phyloP scores from a whole-genome alignment of 2,329 filamentous ascomycete genomes.

The Cyphellophora europaea region DNA sequence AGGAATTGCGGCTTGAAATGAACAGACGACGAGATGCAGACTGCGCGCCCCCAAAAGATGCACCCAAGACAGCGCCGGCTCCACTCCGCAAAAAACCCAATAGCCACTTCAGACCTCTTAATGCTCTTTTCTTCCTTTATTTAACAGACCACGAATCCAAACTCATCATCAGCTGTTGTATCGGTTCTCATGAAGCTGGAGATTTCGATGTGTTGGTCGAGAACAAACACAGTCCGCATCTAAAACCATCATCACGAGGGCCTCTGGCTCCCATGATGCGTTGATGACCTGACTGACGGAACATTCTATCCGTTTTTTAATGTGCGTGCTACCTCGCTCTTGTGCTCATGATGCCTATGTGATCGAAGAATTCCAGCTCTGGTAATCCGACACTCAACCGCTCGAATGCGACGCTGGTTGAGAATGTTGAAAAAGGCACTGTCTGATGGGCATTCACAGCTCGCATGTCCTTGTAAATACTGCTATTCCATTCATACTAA shows the following conservation, averaged over 20 bases:
- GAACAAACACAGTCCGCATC: constrained; percentile 54
- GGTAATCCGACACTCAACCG: constrained; percentile 47
- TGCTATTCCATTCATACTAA: too few relatives aligned
- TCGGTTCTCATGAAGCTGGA: constrained; percentile 48
- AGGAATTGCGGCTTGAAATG: too few relatives aligned
- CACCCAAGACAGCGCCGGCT: too few relatives aligned
- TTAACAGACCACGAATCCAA: constrained; percentile 63
- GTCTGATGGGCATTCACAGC: constrained; percentile 26
- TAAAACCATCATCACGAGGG: constrained; percentile 80
- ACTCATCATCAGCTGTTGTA: constrained; percentile 57
- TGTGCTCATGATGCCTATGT: constrained; percentile 11
- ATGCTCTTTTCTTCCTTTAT: constrained; percentile 29
- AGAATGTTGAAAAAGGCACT: constrained; percentile 41
- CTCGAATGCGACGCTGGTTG: constrained; percentile 35
- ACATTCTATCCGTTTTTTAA: constrained; percentile 33
- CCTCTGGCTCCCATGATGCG: constrained; percentile 51
- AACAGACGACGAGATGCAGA: too few relatives aligned
- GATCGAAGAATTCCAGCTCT: constrained; percentile 31
- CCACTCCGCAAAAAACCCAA: too few relatives aligned
- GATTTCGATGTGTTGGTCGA: constrained; percentile 65
- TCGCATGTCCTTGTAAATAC: too few relatives aligned
- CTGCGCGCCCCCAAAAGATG: too few relatives aligned
- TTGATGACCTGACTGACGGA: constrained; percentile 59
- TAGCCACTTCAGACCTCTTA: too few relatives aligned
- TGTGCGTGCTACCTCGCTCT: constrained; percentile 1